Evolutionary conservation across 192 early-diverging fungal genomes (phyloP).

Genomic region (Coemansia sp.): DNA sequence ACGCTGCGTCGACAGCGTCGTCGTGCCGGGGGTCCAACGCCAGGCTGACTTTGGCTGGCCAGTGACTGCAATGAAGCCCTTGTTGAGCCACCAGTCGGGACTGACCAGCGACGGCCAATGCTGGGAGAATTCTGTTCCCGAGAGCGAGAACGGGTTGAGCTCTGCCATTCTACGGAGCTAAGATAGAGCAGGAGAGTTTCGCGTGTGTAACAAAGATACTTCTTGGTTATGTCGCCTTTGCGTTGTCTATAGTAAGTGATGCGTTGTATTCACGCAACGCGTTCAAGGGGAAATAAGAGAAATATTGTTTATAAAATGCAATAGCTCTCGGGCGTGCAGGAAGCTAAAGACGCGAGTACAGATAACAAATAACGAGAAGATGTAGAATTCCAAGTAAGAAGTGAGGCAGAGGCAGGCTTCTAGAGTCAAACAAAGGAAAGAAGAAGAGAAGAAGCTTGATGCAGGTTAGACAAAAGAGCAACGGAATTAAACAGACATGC

Average conservation of each 20-base stretch:
- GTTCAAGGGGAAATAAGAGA: background rate
- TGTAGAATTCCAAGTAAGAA: background rate
- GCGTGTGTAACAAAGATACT: background rate
- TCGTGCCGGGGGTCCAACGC: conserved; percentile 56
- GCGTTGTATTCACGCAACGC: background rate
- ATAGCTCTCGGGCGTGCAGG: background rate
- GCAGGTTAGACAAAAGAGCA: conserved; percentile 9
- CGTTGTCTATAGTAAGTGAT: background rate
- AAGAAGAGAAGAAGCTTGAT: background rate
- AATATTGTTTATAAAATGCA: background rate
- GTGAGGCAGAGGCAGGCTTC: background rate
- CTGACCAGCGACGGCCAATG: conserved; percentile 58
- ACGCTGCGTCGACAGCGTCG: conserved; percentile 52
- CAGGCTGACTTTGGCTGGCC: conserved; percentile 55
- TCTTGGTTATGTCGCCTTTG: background rate
- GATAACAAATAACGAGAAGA: background rate
- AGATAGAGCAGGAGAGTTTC: background rate
- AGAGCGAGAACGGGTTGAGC: conserved; percentile 50
- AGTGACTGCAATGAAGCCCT: conserved; percentile 41
- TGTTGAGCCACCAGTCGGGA: conserved; percentile 58
- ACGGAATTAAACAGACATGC: background rate
- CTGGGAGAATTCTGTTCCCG: conserved; percentile 52
- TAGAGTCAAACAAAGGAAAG: background rate
- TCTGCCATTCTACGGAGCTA: conserved; percentile 28
- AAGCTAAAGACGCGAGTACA: background rate